Conservation (phyloP, 805 yeast genomes). For the Candida nitratophila region DNA sequence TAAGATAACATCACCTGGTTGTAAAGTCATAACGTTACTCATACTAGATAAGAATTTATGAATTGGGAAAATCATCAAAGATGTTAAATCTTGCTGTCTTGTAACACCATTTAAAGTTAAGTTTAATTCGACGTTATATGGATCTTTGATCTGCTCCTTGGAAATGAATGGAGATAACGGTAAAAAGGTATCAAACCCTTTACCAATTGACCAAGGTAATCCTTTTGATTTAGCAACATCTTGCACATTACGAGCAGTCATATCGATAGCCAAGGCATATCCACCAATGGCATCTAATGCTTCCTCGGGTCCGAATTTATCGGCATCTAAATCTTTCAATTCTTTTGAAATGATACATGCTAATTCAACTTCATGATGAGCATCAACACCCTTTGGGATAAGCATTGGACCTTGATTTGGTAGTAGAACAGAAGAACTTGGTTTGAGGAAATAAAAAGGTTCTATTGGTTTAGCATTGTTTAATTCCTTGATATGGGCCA, state of each 20-base stretch:
- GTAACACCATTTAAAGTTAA: constrained; percentile 64
- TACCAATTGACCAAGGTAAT: constrained; percentile 93
- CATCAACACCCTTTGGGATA: constrained; percentile 72
- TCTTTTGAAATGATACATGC: constrained; percentile 67
- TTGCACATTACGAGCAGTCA: constrained; percentile 95
- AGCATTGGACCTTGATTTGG: constrained; percentile 70
- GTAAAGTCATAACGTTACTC: constrained; percentile 84
- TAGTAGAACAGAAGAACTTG: constrained; percentile 67
- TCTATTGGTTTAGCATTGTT: constrained; percentile 74
- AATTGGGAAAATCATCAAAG: constrained; percentile 83
- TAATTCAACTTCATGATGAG: constrained; percentile 91
- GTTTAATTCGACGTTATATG: constrained; percentile 58
- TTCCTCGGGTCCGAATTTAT: constrained; percentile 49
- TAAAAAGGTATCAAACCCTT: constrained; percentile 93
- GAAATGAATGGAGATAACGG: constrained; percentile 78
- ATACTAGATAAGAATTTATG: constrained; percentile 73
- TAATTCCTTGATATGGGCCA: constrained; percentile 90
- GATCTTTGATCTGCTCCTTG: constrained; percentile 58
- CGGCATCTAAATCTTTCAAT: constrained; percentile 54
- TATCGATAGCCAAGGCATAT: constrained; percentile 82
- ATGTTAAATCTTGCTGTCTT: constrained; percentile 69
- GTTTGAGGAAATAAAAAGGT: constrained; percentile 92
- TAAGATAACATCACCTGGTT: constrained; percentile 83
- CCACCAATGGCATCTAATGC: constrained; percentile 80
- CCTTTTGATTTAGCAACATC: constrained; percentile 92